phyloP scores from a whole-genome alignment of 805 yeast species.

The Kuraishia molischiana region DNA sequence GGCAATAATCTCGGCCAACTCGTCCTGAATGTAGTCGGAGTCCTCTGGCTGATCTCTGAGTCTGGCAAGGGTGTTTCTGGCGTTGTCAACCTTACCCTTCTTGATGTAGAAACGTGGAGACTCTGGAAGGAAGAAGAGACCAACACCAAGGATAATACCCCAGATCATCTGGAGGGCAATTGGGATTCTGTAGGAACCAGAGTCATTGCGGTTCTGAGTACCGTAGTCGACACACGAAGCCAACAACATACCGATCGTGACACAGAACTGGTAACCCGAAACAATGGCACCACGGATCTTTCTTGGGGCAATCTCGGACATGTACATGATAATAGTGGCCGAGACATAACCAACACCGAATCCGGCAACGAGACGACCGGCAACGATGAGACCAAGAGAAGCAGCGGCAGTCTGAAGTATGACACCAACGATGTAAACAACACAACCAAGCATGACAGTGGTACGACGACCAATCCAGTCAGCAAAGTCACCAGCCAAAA shows the following conservation, averaged over 20 bases:
- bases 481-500: conserved; percentile 46
- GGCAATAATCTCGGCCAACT: conserved; percentile 40
- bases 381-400: conserved; percentile 39
- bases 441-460: conserved; percentile 32
- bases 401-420: conserved; percentile 35
- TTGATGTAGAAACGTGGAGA: conserved; percentile 64
- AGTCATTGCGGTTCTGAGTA: conserved; percentile 38
- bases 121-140: conserved; percentile 63
- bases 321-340: conserved; percentile 69
- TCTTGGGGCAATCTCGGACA: conserved; percentile 71
- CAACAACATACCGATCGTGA: conserved; percentile 62
- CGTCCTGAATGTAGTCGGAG: conserved; percentile 36
- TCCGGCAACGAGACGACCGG: conserved; percentile 71
- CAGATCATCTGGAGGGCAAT: conserved; percentile 64
- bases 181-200: conserved; percentile 67
- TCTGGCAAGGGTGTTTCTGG: conserved; percentile 42
- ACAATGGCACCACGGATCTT: conserved; percentile 75
- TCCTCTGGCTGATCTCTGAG: conserved; percentile 43
- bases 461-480: conserved; percentile 37
- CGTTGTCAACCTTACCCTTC: conserved; percentile 45
- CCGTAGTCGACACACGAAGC: conserved; percentile 69
- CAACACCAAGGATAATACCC: conserved; percentile 52
- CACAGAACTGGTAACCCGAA: conserved; percentile 54
- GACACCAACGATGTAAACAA: conserved; percentile 38
- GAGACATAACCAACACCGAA: conserved; percentile 71